Evolutionary conservation across 2,329 filamentous ascomycete genomes (phyloP), one percentile per base, ranked within the genome.

Genomic region (Neofusicoccum umdonicola): DNA sequence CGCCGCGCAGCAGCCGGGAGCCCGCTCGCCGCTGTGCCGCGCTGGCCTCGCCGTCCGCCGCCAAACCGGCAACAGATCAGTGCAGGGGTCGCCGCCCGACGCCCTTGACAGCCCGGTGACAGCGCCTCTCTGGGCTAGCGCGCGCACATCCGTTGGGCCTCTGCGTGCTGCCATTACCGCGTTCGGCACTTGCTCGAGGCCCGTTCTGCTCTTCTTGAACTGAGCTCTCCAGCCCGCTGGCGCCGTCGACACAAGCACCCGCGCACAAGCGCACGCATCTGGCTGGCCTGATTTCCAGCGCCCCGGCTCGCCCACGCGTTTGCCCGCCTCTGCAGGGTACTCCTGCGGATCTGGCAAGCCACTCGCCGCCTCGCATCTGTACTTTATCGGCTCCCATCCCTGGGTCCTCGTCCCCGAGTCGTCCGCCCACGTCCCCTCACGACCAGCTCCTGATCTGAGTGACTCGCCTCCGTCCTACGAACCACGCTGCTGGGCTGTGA

Each of bases 111-210:
- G 41, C 8, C 47, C 56, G 56, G 56, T 11, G 15, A 9, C 34
- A 15, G 31, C 31, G 37, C 56, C 56, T 11, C 8, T 27, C 41
- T 15, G 13, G 17, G 56, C 42, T 60, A 60, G 56, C 15, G 27
- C n/a, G 13, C 11, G 41, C 47, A 48, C 47, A 60, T 37, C 31
- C 56, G 27, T 47, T 22, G 56, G 56, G 56, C 56, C 56, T 60
- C 56, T 60, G 56, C 56, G 56, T 47, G 31, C 41, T 60, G 56
- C 19, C 13, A 48, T 60, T 60, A 47, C 56, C 56, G 31, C 9
- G n/a, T 60, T 60, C 56, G 41, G 56, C 41, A 60, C 56, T 60
- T 60, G 56, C 41, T 60, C 56, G 41, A 27, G 19, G 22, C 52
- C 27, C 41, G 7, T 44, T 13, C 19, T 45, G 6, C 54, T 35